These are phyloP conservation scores for Trichoderma citrinoviride DNA, from an alignment of 2,329 filamentous ascomycete species.

Conservation along the genomic window DNA sequence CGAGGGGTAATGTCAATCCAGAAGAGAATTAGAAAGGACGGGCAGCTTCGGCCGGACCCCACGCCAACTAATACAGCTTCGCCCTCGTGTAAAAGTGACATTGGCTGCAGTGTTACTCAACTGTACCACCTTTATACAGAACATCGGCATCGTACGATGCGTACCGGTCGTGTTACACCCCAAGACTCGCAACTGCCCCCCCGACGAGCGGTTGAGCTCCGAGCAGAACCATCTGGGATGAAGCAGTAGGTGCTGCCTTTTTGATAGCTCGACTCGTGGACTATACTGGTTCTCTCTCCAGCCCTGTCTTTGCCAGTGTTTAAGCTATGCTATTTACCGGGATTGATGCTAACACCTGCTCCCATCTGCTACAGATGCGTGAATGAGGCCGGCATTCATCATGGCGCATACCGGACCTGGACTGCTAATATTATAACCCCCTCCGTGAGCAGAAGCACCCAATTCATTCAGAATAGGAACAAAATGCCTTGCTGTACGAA, in stretches of 20 bases:
- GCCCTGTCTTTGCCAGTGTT: not conserved
- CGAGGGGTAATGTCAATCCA: not conserved
- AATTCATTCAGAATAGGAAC: not conserved
- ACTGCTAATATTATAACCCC: too few species aligned
- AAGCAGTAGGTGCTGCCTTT: too few species aligned
- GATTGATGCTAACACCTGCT: not conserved
- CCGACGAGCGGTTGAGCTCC: not conserved
- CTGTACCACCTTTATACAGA: not conserved
- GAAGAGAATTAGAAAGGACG: not conserved
- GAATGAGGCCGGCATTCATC: too few species aligned
- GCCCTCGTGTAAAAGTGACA: not conserved
- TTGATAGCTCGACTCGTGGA: too few species aligned
- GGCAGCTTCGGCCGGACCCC: not conserved
- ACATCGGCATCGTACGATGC: not conserved
- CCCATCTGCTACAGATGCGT: not conserved
- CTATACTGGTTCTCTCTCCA: not conserved
- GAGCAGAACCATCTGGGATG: not conserved
- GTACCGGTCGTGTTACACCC: not conserved
- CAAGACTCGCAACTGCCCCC: not conserved
- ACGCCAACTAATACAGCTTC: not conserved
- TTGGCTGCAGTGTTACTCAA: too few species aligned
- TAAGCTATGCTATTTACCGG: not conserved
- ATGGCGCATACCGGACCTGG: not conserved
- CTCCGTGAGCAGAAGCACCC: too few species aligned
- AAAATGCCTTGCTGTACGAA: not conserved